A percentile compares a stretch with the other conserved stretches of the same genome.
phyloP scores from a whole-genome alignment of 2,329 filamentous ascomycete genomes.

The Zasmidium cellare region DNA sequence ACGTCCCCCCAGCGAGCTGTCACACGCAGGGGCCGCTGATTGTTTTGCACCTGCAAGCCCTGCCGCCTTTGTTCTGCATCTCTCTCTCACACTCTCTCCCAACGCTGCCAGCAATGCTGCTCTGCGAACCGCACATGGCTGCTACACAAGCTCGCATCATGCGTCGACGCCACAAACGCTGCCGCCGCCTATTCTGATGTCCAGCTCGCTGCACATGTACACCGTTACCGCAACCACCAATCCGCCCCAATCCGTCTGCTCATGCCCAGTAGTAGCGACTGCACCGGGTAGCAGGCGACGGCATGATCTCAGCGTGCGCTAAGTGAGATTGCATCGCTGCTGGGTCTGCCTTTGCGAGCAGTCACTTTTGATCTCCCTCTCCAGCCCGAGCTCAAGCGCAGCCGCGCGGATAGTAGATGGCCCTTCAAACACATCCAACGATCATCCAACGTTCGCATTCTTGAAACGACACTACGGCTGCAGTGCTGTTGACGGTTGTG shows the following conservation, averaged over 20 bases:
- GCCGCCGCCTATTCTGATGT: slow-evolving; percentile 18
- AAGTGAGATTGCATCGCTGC: not conserved
- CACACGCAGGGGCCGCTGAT: slow-evolving; percentile 24
- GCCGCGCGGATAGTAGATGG: no score
- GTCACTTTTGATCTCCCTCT: slow-evolving; percentile 15
- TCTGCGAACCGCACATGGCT: slow-evolving; percentile 27
- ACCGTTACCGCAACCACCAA: slow-evolving; percentile 17
- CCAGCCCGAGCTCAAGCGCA: not conserved
- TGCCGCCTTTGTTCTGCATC: slow-evolving; percentile 30
- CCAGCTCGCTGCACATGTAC: slow-evolving; percentile 21
- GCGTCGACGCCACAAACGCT: slow-evolving; percentile 27
- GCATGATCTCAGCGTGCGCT: slow-evolving; percentile 7
- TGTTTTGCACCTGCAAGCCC: slow-evolving; percentile 34
- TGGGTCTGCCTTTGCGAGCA: slow-evolving; percentile 17
- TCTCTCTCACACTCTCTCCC: not conserved
- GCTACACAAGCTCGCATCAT: slow-evolving; percentile 22
- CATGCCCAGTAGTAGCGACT: slow-evolving; percentile 6
- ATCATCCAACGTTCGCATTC: not conserved
- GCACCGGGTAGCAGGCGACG: slow-evolving; percentile 9
- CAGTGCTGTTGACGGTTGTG: slow-evolving; percentile 15
- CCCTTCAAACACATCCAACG: not conserved
- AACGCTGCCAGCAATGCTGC: slow-evolving; percentile 8
- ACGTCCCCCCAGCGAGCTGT: slow-evolving; percentile 16
- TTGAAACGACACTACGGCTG: slow-evolving; percentile 10
- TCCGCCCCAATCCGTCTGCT: slow-evolving; percentile 1